Evolutionary conservation across 164 flowering plant genomes (phyloP), one percentile per base, ranked within the genome.

Genomic region (Magnolia kwangsiensis): DNA sequence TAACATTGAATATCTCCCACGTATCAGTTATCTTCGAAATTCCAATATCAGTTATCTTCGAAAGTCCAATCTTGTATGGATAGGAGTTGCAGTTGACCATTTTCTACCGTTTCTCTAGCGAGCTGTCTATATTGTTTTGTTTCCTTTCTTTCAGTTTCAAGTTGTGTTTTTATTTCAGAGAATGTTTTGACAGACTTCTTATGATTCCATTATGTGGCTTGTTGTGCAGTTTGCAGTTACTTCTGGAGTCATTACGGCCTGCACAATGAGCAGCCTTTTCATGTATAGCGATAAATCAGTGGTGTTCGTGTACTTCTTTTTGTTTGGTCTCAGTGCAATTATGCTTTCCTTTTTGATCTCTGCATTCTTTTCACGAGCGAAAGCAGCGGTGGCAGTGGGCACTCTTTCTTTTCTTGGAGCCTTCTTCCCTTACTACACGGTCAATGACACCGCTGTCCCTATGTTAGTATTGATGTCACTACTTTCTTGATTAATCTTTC

Each of bases 331-430:
- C 79, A 96, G 99, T 78, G 90, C 97, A 71, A 92, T 94, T 85
- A 91, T 81, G 84, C 89, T 96, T 31, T 91, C 99, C 51, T 96
- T 94, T 85, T 77, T 96, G 79, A 92, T 96, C 71, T 91, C 98
- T 29, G 90, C 98, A 66, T 96, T 94, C 85, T 96, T 96, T 83
- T 80, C 94, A 49, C 87, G 97, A 84, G 97, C 99, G 79, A 96
- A 91, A 82, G 92, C 99, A 75, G 99, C 99, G 61, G 97, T 96
- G 77, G 98, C 99, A 16, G 99, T 96, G 84, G 99, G 99, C 76
- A 96, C 98, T 45, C 96, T 94, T 78, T 82, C 97, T 66, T 96
- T 96, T 85, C 90, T 96, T 70, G 99, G 94, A 75, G 96, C 92
- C 76, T 96, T 92, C 84, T 91, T 96, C 78, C 99, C 99, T 49